Percentiles rank a stretch among this genome's conserved stretches.
Evolutionary conservation across 78 protist species (phyloP).

Genomic region (Dictyostelium firmibasis): DNA sequence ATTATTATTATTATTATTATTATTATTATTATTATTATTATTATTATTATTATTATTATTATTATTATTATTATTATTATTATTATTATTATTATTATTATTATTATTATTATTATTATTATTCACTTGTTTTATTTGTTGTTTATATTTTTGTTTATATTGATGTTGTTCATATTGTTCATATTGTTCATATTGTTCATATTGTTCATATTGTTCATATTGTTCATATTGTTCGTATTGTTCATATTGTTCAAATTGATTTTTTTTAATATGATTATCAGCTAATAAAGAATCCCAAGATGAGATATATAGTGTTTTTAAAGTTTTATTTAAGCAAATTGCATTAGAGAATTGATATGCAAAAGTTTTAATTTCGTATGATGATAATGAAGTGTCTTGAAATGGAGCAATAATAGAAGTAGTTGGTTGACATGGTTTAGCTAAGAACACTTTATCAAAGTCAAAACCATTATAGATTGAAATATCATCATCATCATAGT

Average conservation of each 20-base stretch:
- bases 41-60: background rate
- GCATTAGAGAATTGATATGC: background rate
- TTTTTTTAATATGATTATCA: background rate
- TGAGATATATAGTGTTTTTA: background rate
- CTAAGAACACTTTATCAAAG: background rate
- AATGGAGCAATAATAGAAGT: background rate
- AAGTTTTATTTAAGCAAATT: background rate
- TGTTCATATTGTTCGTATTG: background rate
- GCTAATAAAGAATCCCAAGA: conserved; percentile 5
- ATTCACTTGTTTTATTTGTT: background rate
- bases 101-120: background rate
- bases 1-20: background rate
- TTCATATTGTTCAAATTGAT: background rate
- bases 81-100: background rate
- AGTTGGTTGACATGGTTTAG: background rate
- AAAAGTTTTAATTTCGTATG: background rate
- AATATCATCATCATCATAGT: background rate
- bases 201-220: background rate
- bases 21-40: background rate
- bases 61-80: background rate
- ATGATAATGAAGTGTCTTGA: background rate
- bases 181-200: background rate
- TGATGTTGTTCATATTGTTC: background rate
- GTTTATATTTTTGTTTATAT: background rate
- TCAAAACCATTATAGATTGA: background rate